Conservation (phyloP, 306 rosid genomes). For the Citrullus mucosospermus region DNA sequence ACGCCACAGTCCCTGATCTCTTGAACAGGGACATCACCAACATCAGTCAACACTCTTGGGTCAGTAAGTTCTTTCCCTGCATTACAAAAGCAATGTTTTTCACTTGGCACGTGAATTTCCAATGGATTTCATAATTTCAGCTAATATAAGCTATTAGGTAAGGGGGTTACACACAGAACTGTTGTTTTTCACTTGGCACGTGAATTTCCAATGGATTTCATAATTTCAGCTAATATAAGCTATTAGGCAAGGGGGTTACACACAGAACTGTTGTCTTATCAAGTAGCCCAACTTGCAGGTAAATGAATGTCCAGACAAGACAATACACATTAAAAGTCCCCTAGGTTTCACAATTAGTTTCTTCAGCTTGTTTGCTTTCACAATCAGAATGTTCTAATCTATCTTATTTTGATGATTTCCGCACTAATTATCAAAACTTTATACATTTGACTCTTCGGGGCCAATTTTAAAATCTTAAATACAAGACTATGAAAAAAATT, state of each 20-base stretch:
- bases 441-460: neutral
- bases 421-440: neutral
- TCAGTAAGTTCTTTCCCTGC: constrained; percentile 73
- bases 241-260: neutral
- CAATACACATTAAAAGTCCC: neutral
- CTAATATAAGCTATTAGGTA: neutral
- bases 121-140: neutral
- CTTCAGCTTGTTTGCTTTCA: neutral
- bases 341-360: neutral
- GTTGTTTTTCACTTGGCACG: neutral
- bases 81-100: neutral
- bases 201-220: neutral
- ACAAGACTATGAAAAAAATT: neutral
- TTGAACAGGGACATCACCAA: constrained; percentile 92
- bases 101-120: neutral
- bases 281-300: neutral
- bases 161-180: neutral
- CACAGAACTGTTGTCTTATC: neutral
- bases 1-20: constrained; percentile 92
- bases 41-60: constrained; percentile 81
- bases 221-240: neutral
- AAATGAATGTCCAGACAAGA: neutral
- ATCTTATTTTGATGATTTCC: neutral
- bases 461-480: neutral
- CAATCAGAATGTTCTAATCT: neutral